Evolutionary conservation across 73 alveolate genomes (phyloP).

Genomic region (Uronychia binucleata): DNA sequence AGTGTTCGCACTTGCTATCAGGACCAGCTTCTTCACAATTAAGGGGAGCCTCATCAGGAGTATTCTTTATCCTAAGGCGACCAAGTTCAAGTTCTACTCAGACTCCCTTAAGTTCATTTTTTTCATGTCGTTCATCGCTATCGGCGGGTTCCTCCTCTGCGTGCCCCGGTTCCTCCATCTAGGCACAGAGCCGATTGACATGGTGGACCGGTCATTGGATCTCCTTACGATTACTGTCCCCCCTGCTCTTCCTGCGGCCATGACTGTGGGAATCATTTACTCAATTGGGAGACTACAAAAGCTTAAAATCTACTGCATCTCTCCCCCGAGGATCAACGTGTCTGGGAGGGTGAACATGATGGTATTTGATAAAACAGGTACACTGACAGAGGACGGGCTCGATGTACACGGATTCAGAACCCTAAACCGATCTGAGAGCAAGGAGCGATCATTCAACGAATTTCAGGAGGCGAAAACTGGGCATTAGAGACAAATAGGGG

Average conservation of each 20-base stretch:
- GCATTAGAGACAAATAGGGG: too few species aligned
- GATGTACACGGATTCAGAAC: constrained; percentile 83
- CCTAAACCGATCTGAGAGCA: neutral
- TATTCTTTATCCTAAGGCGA: constrained; percentile 81
- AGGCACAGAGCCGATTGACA: neutral
- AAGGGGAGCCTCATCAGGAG: constrained; percentile 74
- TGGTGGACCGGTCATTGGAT: constrained; percentile 74
- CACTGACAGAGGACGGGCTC: constrained; percentile 91
- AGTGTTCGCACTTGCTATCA: constrained; percentile 64
- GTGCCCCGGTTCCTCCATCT: constrained; percentile 41
- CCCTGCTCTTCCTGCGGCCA: constrained; percentile 96
- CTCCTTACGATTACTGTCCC: constrained; percentile 94
- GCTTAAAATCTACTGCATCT: constrained; percentile 84
- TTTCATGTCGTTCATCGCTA: constrained; percentile 82
- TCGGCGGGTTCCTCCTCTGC: constrained; percentile 72
- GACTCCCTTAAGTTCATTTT: constrained; percentile 89
- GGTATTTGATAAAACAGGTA: constrained; percentile 94
- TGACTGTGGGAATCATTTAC: constrained; percentile 89
- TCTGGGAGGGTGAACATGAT: constrained; percentile 79
- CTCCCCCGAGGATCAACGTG: constrained; percentile 85
- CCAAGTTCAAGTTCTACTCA: constrained; percentile 85
- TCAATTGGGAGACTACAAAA: constrained; percentile 84
- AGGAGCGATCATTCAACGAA: neutral
- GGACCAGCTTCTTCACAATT: constrained; percentile 77
- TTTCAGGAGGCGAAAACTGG: too few species aligned